A percentile compares a stretch with the other conserved stretches of the same genome.
Evolutionary conservation across 768 basidiomycete genomes (phyloP).

Genomic region (Agaricus subrufescens): DNA sequence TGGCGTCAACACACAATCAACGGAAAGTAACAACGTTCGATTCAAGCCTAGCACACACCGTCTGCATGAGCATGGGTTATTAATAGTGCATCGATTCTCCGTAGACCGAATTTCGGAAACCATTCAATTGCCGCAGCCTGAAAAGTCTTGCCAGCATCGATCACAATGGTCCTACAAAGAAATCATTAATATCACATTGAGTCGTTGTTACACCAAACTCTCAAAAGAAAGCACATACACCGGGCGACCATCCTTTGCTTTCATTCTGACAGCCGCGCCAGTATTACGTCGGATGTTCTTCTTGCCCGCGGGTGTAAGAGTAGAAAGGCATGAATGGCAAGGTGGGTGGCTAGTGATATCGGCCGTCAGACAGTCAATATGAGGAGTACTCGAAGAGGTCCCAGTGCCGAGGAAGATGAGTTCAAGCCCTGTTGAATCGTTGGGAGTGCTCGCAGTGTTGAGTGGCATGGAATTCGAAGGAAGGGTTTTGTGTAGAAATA

Average conservation of each 20-base stretch:
- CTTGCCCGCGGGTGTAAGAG: conserved; percentile 64
- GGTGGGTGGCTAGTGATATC: conserved; percentile 38
- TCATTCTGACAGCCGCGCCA: conserved; percentile 57
- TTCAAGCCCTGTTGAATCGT: conserved; percentile 30
- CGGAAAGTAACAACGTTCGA: neutral
- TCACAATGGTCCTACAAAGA: conserved; percentile 59
- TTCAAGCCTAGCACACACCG: conserved; percentile 28
- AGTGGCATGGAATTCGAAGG: neutral
- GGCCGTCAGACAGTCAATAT: conserved; percentile 70
- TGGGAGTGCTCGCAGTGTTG: neutral
- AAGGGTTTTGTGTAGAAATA: neutral
- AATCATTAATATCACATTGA: neutral
- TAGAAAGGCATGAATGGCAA: conserved; percentile 66
- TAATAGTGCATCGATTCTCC: conserved; percentile 53
- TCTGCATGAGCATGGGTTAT: conserved; percentile 90
- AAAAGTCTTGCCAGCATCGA: conserved; percentile 87
- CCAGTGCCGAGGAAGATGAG: conserved; percentile 84
- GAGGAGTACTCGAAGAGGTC: conserved; percentile 69
- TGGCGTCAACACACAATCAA: conserved; percentile 12
- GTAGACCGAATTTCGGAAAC: conserved; percentile 67
- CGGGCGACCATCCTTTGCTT: conserved; percentile 30
- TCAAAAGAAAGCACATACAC: conserved; percentile 40
- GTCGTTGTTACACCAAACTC: too few relatives aligned
- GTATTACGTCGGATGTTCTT: conserved; percentile 87
- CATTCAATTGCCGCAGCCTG: conserved; percentile 44